Percentiles rank a stretch among this genome's conserved stretches.
Evolutionary conservation across 352 stramenopile genomes (phyloP).

Genomic region (Phytopythium helicoides): DNA sequence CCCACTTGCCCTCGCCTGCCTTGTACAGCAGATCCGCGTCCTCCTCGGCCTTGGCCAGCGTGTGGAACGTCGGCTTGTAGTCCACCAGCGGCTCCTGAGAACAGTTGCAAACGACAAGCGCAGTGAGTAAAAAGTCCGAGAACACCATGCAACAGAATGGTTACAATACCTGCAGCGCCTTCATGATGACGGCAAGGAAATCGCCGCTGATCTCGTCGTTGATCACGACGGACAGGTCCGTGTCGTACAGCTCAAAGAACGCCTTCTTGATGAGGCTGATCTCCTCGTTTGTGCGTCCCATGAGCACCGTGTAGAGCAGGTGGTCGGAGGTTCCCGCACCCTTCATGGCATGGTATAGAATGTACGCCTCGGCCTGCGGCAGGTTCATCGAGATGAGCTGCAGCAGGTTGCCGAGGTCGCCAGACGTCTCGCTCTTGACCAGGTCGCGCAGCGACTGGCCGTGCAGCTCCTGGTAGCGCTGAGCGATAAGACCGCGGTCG

Average conservation of each 20-base stretch:
- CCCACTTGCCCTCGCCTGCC: slow-evolving; percentile 74
- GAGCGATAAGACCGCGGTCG: slow-evolving; percentile 43
- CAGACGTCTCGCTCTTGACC: slow-evolving; percentile 64
- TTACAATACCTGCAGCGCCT: slow-evolving; percentile 33
- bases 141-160: neutral
- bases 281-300: slow-evolving; percentile 51
- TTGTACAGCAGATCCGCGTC: slow-evolving; percentile 71
- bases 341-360: slow-evolving; percentile 62
- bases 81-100: slow-evolving; percentile 31
- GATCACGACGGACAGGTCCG: slow-evolving; percentile 44
- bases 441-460: slow-evolving; percentile 43
- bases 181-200: slow-evolving; percentile 51
- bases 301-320: slow-evolving; percentile 51
- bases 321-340: slow-evolving; percentile 55
- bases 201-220: slow-evolving; percentile 45
- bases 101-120: neutral
- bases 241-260: slow-evolving; percentile 54
- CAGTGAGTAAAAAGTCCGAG: slow-evolving; percentile 1
- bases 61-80: slow-evolving; percentile 55
- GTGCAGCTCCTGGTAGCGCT: slow-evolving; percentile 62
- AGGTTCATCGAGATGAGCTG: slow-evolving; percentile 53
- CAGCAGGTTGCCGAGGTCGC: slow-evolving; percentile 56
- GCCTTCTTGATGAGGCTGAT: slow-evolving; percentile 48
- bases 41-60: slow-evolving; percentile 54
- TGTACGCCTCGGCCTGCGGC: slow-evolving; percentile 55